Percentiles rank a stretch among this genome's conserved stretches.
Evolutionary conservation across 148 eudicot species (phyloP).

Genomic region (Rhododendron vialii): DNA sequence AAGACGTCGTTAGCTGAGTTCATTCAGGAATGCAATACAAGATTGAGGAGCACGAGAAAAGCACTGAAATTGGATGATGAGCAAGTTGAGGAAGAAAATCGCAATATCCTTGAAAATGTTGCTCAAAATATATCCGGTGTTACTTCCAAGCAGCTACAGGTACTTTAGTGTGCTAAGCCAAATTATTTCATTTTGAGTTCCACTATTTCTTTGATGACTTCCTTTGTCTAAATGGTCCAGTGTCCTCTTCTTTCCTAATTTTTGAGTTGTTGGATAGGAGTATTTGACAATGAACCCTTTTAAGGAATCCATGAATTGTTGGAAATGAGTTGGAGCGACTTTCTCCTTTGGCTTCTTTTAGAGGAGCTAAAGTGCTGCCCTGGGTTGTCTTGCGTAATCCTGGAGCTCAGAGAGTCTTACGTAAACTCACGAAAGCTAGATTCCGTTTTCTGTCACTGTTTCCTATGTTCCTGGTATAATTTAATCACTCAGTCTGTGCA

Average conservation of each 20-base stretch:
- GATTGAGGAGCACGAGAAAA: slow-evolving; percentile 18
- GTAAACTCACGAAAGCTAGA: neutral
- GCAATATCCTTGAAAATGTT: slow-evolving; percentile 26
- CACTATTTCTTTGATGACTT: neutral
- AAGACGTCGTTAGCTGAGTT: slow-evolving; percentile 41
- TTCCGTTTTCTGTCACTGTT: neutral
- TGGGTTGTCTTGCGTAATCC: slow-evolving; percentile 1
- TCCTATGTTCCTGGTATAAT: neutral
- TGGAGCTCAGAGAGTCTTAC: neutral
- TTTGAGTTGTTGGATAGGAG: neutral
- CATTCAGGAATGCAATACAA: slow-evolving; percentile 29
- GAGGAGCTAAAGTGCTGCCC: neutral
- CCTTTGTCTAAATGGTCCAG: neutral
- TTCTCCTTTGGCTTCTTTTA: neutral
- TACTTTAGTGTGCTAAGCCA: slow-evolving; percentile 12
- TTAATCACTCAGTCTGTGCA: neutral
- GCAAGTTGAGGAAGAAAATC: slow-evolving; percentile 11
- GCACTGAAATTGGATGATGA: slow-evolving; percentile 27
- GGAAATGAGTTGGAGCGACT: neutral
- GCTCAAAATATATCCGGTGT: slow-evolving; percentile 45
- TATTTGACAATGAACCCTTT: neutral
- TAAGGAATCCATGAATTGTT: neutral
- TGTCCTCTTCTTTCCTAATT: neutral
- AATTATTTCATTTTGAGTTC: neutral
- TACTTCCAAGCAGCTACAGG: slow-evolving; percentile 70